Evolutionary conservation across 805 yeast species (phyloP), one percentile per base, ranked within the genome.

Genomic region (Teunomyces tritomae): DNA sequence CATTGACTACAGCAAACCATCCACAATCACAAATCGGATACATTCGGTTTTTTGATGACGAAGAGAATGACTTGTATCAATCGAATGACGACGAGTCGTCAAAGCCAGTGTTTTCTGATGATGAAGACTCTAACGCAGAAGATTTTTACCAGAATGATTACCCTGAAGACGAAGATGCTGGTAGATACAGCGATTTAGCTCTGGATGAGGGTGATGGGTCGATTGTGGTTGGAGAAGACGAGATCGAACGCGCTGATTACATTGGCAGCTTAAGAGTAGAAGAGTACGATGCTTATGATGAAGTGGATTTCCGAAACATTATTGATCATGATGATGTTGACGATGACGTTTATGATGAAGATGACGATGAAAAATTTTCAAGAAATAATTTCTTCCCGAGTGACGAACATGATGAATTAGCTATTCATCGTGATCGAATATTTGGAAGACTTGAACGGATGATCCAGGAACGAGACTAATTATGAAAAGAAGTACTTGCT

Each of bases 131-230:
- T 0, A 87, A 87, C 60, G 96, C 96, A 16, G 99, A 92, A 68
- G 89, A 87, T 47, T 91, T 84, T 59, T 92, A 92, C 62, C 82
- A 83, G 57, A 92, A 94, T 65, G 98, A 92, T 59, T 92, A 92
- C 59, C 98, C 98, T 0, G 96, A 89, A 40, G 97, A 91, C 59
- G 97, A 89, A 53, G 92, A 87, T 57, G 89, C 82, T 8, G 66
- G 58, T 2, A 58, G 50, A 3, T 52, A 42, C 20, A 52, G 62
- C 29, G 55, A 37, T 10, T 11, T 53, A 34, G 44, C 52, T 3
- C 54, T 49, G 24, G 56, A 54, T 17, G 52, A 49, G 6, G 62
- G 55, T 5, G 59, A 56, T 39, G 56, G 53, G 36, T 56, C 53
- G 5, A 57, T 57, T 28, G 66, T 61, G 13, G 57, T 55, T 9